A percentile compares a stretch with the other conserved stretches of the same genome.
These are phyloP conservation scores for Cubamyces sp. DNA, from an alignment of 768 basidiomycete genomes.

Conservation along the genomic window DNA sequence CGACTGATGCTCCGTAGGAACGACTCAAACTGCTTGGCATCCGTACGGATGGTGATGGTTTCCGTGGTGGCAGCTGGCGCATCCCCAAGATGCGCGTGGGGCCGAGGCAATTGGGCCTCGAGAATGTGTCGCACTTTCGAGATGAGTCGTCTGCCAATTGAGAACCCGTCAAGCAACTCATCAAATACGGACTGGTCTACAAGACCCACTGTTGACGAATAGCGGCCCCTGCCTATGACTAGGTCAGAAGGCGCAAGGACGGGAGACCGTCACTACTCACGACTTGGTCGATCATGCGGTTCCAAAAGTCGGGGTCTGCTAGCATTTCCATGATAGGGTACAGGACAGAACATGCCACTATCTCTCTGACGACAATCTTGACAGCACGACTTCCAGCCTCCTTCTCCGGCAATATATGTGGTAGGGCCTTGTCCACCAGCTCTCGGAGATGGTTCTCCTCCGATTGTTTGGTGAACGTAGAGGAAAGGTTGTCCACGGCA, in stretches of 20 bases:
- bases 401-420: slow-evolving; percentile 72
- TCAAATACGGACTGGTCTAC: slow-evolving; percentile 48
- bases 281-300: slow-evolving; percentile 87
- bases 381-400: slow-evolving; percentile 75
- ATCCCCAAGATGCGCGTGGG: slow-evolving; percentile 47
- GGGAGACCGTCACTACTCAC: slow-evolving; percentile 51
- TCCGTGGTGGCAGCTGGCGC: slow-evolving; percentile 54
- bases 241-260: slow-evolving; percentile 16
- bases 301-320: slow-evolving; percentile 97
- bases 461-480: slow-evolving; percentile 85
- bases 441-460: slow-evolving; percentile 84
- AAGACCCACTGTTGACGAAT: slow-evolving; percentile 70
- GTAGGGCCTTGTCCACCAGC: slow-evolving; percentile 73
- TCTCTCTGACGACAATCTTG: slow-evolving; percentile 76
- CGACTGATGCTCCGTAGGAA: slow-evolving; percentile 86
- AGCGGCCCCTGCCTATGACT: slow-evolving; percentile 59
- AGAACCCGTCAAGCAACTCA: slow-evolving; percentile 12
- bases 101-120: slow-evolving; percentile 74
- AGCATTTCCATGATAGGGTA: slow-evolving; percentile 92
- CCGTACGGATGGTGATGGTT: slow-evolving; percentile 81
- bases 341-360: slow-evolving; percentile 79
- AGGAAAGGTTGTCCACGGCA: slow-evolving; percentile 86
- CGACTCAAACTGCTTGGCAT: slow-evolving; percentile 83
- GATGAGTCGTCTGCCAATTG: slow-evolving; percentile 66
- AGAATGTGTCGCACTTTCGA: slow-evolving; percentile 85